These are phyloP conservation scores for Thelonectria olida DNA, from an alignment of 2,329 filamentous ascomycete species.

Conservation along the genomic window DNA sequence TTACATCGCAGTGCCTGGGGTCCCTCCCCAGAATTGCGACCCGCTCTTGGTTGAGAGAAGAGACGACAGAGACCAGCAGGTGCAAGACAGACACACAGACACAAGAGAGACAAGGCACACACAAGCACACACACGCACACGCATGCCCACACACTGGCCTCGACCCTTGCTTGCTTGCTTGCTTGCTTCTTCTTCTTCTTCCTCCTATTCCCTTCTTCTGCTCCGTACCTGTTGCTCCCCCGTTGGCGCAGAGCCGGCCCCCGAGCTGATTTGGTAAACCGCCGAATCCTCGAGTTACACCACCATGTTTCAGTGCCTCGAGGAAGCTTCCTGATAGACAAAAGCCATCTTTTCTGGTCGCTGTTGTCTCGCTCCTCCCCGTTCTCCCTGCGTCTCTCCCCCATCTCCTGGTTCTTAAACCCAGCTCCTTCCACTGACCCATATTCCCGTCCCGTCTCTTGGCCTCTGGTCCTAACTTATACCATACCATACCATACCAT, in stretches of 20 bases:
- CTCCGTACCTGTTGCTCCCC: neutral
- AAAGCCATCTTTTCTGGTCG: slow-evolving; percentile 4
- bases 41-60: slow-evolving; percentile 16
- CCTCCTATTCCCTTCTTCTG: neutral
- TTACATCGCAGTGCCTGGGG: slow-evolving; percentile 1
- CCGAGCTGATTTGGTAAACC: slow-evolving; percentile 41
- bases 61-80: slow-evolving; percentile 5
- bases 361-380: slow-evolving; percentile 15
- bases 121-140: neutral
- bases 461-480: neutral
- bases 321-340: slow-evolving; percentile 39
- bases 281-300: slow-evolving; percentile 45
- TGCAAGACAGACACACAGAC: slow-evolving; percentile 12
- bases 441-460: slow-evolving; percentile 8
- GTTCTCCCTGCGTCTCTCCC: neutral
- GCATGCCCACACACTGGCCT: neutral
- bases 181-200: too few relatives aligned
- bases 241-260: slow-evolving; percentile 24
- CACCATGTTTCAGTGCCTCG: slow-evolving; percentile 47
- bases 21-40: slow-evolving; percentile 4
- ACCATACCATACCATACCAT: slow-evolving; percentile 18
- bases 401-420: slow-evolving; percentile 9
- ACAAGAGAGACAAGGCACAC: neutral
- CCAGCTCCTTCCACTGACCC: slow-evolving; percentile 5
- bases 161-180: neutral